These are phyloP conservation scores for Chenopodium berlandieri DNA, from an alignment of 148 eudicot species.

Conservation along the genomic window DNA sequence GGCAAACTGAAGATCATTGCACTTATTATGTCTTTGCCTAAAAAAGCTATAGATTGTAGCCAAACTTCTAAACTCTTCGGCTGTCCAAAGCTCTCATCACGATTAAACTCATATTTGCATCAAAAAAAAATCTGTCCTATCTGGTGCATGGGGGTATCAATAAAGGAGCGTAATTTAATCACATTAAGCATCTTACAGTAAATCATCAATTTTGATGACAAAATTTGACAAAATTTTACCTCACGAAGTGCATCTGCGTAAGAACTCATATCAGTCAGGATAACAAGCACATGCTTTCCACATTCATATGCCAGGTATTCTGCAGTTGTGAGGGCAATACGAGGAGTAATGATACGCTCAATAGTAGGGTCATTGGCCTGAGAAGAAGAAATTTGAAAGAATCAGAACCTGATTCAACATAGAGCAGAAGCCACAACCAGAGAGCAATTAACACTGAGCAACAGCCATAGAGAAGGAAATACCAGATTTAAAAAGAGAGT, in stretches of 20 bases:
- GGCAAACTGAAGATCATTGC: background rate
- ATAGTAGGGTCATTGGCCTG: slow-evolving; percentile 99
- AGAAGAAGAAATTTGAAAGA: slow-evolving; percentile 15
- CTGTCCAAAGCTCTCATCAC: background rate
- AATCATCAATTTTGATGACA: background rate
- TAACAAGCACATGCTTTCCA: slow-evolving; percentile 99
- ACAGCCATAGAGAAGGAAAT: background rate
- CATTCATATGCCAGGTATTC: slow-evolving; percentile 99
- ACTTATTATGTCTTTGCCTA: background rate
- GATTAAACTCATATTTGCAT: no score
- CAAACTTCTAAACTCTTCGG: background rate
- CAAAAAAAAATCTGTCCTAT: background rate
- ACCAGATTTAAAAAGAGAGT: slow-evolving; percentile 96
- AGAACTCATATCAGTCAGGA: slow-evolving; percentile 97
- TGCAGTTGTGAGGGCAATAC: slow-evolving; percentile 98
- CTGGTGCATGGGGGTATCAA: background rate
- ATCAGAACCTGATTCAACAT: slow-evolving; percentile 5
- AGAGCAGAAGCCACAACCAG: background rate
- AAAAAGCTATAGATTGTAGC: background rate
- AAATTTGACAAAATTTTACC: slow-evolving; percentile 42
- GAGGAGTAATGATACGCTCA: slow-evolving; percentile 98
- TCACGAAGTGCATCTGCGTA: slow-evolving; percentile 99
- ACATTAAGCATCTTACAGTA: background rate
- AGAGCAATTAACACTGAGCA: background rate
- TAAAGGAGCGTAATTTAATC: background rate